phyloP scores from a whole-genome alignment of 805 yeast species.

The Candida silvicultrix region DNA sequence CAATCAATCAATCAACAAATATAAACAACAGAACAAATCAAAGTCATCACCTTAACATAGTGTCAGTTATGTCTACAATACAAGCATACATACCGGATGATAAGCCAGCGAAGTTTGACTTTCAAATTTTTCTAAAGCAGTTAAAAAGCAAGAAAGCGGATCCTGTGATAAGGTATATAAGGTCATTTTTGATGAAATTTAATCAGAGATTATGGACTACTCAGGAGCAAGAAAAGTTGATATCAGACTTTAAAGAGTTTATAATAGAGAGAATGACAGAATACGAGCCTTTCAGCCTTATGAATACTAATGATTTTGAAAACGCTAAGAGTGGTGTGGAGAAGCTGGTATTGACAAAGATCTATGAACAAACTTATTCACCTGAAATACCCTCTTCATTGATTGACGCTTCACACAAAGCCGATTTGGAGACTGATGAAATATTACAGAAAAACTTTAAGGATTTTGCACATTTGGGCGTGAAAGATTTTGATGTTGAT shows the following conservation, averaged over 20 bases:
- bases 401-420: conserved; percentile 48
- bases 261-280: conserved; percentile 54
- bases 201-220: conserved; percentile 54
- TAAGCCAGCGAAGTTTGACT: conserved; percentile 49
- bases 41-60: not conserved
- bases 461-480: conserved; percentile 57
- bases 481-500: conserved; percentile 74
- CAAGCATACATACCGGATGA: not conserved
- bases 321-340: conserved; percentile 90
- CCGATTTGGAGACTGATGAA: conserved; percentile 59
- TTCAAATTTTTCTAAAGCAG: conserved; percentile 69
- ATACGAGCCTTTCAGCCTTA: conserved; percentile 68
- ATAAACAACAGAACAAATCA: not conserved
- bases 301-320: conserved; percentile 52
- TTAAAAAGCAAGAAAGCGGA: conserved; percentile 74
- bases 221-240: conserved; percentile 70
- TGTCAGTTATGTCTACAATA: not conserved
- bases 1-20: not conserved
- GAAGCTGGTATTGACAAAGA: conserved; percentile 82
- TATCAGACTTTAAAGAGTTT: conserved; percentile 71
- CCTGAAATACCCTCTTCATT: conserved; percentile 51
- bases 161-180: conserved; percentile 80
- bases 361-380: conserved; percentile 73
- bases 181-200: conserved; percentile 78
- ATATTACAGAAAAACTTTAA: conserved; percentile 43